Evolutionary conservation across 768 basidiomycete genomes (phyloP).

Genomic region (Candolleomyces efflorescens): DNA sequence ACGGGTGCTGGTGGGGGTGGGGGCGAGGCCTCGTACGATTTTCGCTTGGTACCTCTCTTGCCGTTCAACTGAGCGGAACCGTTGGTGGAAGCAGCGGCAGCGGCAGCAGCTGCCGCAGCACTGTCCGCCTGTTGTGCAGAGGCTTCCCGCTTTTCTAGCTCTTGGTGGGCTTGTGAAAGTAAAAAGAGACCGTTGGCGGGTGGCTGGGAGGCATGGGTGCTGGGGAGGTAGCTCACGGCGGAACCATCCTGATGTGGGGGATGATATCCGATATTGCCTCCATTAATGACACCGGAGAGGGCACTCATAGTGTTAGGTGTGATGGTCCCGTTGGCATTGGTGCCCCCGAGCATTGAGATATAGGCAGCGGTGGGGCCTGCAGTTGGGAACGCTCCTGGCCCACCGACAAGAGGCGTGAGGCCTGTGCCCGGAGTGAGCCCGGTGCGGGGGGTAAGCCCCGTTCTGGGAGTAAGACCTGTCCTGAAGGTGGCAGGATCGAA

Average conservation of each 20-base stretch:
- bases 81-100: conserved; percentile 22
- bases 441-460: conserved; percentile 82
- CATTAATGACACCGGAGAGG: conserved; percentile 73
- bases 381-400: conserved; percentile 73
- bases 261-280: conserved; percentile 46
- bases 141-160: conserved; percentile 93
- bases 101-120: conserved; percentile 15
- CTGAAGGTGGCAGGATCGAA: conserved; percentile 77
- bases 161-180: conserved; percentile 92
- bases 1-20: conserved; percentile 20
- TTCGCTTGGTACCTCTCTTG: conserved; percentile 70
- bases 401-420: conserved; percentile 76
- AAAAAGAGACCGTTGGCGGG: conserved; percentile 94
- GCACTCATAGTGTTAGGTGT: conserved; percentile 76
- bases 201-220: conserved; percentile 56
- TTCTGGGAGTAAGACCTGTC: conserved; percentile 83
- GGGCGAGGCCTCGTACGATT: conserved; percentile 48
- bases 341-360: conserved; percentile 60
- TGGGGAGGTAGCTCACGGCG: conserved; percentile 32
- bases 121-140: conserved; percentile 54
- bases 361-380: conserved; percentile 86
- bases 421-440: conserved; percentile 76
- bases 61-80: conserved; percentile 27
- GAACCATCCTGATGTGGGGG: conserved; percentile 4
- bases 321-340: conserved; percentile 46